These are phyloP conservation scores for Plasmodium coatneyi DNA, from an alignment of 169 alveolate species.

Conservation along the genomic window DNA sequence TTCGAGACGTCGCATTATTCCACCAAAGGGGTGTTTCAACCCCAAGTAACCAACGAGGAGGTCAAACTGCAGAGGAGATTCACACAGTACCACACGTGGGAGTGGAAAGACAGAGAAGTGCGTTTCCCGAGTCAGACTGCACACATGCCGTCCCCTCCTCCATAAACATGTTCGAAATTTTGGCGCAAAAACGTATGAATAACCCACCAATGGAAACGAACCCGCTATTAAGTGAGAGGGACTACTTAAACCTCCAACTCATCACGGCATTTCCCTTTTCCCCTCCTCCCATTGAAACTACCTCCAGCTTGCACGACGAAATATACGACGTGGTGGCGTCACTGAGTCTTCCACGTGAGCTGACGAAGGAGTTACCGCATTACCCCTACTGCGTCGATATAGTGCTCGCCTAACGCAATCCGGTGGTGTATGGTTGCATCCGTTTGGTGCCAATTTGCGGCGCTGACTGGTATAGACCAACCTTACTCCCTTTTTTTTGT, in stretches of 20 bases:
- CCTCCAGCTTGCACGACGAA: slow-evolving; percentile 41
- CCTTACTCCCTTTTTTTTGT: background rate
- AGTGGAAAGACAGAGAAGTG: background rate
- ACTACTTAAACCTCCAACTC: slow-evolving; percentile 24
- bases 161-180: slow-evolving; percentile 33
- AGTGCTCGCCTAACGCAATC: slow-evolving; percentile 11
- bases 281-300: background rate
- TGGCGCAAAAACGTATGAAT: slow-evolving; percentile 21
- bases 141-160: background rate
- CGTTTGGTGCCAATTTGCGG: background rate
- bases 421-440: background rate
- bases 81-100: background rate
- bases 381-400: slow-evolving; percentile 67
- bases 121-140: background rate
- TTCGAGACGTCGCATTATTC: background rate
- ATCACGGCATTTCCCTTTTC: slow-evolving; percentile 20
- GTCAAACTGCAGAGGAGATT: background rate
- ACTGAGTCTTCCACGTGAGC: background rate
- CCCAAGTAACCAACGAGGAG: background rate
- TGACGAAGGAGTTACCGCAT: slow-evolving; percentile 42
- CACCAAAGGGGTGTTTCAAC: background rate
- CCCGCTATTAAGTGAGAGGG: background rate
- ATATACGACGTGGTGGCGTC: slow-evolving; percentile 27
- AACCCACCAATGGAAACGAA: background rate
- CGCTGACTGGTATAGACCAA: background rate